Conservation (phyloP, 2,329 filamentous ascomycete genomes). For the Xylariales sp. region DNA sequence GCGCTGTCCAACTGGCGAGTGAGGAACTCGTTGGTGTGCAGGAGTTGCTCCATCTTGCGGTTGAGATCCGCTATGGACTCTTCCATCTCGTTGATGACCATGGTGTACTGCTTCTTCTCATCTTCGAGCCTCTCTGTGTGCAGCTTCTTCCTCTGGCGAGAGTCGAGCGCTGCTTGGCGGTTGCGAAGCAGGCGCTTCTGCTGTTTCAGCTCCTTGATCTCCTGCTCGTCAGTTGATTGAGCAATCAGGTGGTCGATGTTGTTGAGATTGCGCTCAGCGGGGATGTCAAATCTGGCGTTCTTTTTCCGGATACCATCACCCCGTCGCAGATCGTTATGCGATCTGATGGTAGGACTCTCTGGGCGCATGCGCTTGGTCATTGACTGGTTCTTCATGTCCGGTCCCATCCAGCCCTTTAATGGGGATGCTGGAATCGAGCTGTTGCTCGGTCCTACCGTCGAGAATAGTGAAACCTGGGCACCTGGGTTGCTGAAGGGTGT, state of each 20-base stretch:
- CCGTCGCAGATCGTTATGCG: conserved; percentile 71
- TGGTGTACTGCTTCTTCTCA: conserved; percentile 89
- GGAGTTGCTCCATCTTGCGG: conserved; percentile 64
- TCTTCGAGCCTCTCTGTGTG: conserved; percentile 95
- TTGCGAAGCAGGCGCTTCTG: conserved; percentile 94
- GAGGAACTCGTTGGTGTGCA: conserved; percentile 69
- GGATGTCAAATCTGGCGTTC: conserved; percentile 97
- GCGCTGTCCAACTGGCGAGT: conserved; percentile 72
- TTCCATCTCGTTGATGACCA: conserved; percentile 72
- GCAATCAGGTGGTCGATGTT: conserved; percentile 94
- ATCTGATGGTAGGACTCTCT: conserved; percentile 65
- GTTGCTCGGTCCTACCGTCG: conserved; percentile 39
- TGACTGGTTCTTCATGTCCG: conserved; percentile 39
- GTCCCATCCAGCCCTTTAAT: conserved; percentile 54
- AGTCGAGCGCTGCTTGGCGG: conserved; percentile 94
- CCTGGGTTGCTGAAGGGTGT: conserved; percentile 51
- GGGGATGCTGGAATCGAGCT: conserved; percentile 50
- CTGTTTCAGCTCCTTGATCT: conserved; percentile 97
- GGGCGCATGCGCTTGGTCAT: conserved; percentile 59
- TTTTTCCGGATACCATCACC: conserved; percentile 96
- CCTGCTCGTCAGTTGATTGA: conserved; percentile 81
- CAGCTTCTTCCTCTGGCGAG: conserved; percentile 94
- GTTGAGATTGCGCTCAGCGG: conserved; percentile 83
- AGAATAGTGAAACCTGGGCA: conserved; percentile 50
- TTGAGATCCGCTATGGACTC: conserved; percentile 69